Conservation (phyloP, 2,329 filamentous ascomycete species). For the Leptographium galeiforme region DNA sequence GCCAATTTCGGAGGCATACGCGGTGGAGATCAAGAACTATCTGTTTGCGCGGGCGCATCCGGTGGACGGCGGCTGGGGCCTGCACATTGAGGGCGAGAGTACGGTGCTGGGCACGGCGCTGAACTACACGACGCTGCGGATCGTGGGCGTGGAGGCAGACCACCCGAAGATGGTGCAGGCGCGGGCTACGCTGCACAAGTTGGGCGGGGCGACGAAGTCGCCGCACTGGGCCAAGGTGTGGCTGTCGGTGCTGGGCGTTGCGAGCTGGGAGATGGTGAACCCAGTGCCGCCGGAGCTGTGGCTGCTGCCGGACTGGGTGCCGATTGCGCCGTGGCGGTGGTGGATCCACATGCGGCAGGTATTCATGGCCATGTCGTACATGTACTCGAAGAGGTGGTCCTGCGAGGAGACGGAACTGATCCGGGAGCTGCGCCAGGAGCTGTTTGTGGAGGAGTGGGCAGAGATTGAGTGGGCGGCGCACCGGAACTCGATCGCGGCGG, state of each 20-base stretch:
- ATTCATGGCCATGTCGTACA: constrained; percentile 81
- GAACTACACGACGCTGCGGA: constrained; percentile 71
- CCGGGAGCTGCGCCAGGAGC: constrained; percentile 59
- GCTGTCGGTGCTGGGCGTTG: constrained; percentile 72
- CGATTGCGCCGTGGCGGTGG: constrained; percentile 85
- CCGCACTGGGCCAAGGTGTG: constrained; percentile 98
- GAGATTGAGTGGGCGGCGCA: constrained; percentile 64
- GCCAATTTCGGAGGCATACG: constrained; percentile 65
- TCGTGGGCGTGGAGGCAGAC: constrained; percentile 73
- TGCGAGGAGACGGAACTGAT: constrained; percentile 65
- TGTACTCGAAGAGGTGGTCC: constrained; percentile 74
- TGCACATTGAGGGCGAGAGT: constrained; percentile 89
- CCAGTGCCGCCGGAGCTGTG: constrained; percentile 88
- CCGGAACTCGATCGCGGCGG: constrained; percentile 66
- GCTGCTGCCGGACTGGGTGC: constrained; percentile 83
- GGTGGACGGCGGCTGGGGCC: constrained; percentile 88
- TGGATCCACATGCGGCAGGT: constrained; percentile 98
- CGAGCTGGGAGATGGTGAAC: constrained; percentile 85
- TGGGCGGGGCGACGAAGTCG: constrained; percentile 70
- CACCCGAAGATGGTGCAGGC: constrained; percentile 79
- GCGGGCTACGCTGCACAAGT: constrained; percentile 63
- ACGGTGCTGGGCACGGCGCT: constrained; percentile 80
- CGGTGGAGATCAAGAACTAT: constrained; percentile 85
- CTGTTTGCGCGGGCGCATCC: constrained; percentile 73
- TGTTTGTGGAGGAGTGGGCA: constrained; percentile 68